Percentiles rank a stretch among this genome's conserved stretches.
Evolutionary conservation across 495 filamentous ascomycete genomes (phyloP).

Genomic region (Daldinia loculata): DNA sequence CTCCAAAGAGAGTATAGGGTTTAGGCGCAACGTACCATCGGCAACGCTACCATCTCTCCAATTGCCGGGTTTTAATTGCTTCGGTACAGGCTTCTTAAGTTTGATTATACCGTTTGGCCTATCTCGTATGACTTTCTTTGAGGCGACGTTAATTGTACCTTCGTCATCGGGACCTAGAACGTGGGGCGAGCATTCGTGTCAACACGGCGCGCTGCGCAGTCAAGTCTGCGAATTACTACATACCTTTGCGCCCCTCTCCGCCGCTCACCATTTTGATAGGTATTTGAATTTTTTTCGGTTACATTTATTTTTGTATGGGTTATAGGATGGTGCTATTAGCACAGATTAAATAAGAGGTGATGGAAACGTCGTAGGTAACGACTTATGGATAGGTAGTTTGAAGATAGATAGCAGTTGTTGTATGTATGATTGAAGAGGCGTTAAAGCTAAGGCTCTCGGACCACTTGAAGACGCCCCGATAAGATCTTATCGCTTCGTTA

Average conservation of each 20-base stretch:
- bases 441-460: slow-evolving; percentile 5
- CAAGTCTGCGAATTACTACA: slow-evolving; percentile 3
- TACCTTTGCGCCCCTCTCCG: slow-evolving; percentile 39
- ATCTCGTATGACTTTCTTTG: slow-evolving; percentile 67
- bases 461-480: neutral
- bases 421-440: slow-evolving; percentile 26
- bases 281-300: slow-evolving; percentile 6
- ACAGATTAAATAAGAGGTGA: slow-evolving; percentile 5
- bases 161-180: slow-evolving; percentile 56
- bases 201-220: slow-evolving; percentile 26
- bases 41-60: slow-evolving; percentile 61
- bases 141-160: slow-evolving; percentile 65
- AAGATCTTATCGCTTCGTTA: slow-evolving; percentile 13
- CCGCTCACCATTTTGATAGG: slow-evolving; percentile 35
- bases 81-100: slow-evolving; percentile 70
- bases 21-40: slow-evolving; percentile 59
- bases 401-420: slow-evolving; percentile 6
- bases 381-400: slow-evolving; percentile 24
- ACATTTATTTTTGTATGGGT: slow-evolving; percentile 22
- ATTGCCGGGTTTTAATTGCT: slow-evolving; percentile 64
- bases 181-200: slow-evolving; percentile 21
- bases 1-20: slow-evolving; percentile 4
- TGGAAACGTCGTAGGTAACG: slow-evolving; percentile 8
- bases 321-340: neutral
- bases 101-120: slow-evolving; percentile 68